These are phyloP conservation scores for Hypoxylon sp. DNA, from an alignment of 2,329 filamentous ascomycete species.

Conservation along the genomic window DNA sequence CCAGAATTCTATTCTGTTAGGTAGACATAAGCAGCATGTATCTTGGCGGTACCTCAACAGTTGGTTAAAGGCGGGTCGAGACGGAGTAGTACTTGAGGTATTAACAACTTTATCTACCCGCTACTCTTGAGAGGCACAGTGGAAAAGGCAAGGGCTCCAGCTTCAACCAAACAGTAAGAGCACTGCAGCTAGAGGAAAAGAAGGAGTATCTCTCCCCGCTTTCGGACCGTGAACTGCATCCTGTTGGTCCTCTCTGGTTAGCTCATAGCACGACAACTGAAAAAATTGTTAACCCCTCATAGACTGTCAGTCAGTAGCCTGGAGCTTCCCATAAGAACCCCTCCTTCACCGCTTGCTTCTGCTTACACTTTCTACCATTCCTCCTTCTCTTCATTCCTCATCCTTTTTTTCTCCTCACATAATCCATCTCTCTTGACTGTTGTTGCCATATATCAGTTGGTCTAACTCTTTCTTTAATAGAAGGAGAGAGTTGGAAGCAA, in stretches of 20 bases:
- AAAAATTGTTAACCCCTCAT: conserved; percentile 46
- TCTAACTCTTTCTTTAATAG: conserved; percentile 29
- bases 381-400: conserved; percentile 20
- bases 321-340: conserved; percentile 40
- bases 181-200: conserved; percentile 14
- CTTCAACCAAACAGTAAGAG: conserved; percentile 17
- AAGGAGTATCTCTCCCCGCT: conserved; percentile 44
- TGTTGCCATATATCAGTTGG: conserved; percentile 42
- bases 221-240: conserved; percentile 44
- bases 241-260: conserved; percentile 34
- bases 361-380: conserved; percentile 30
- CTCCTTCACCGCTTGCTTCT: conserved; percentile 40
- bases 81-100: conserved; percentile 24
- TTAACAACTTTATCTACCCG: conserved; percentile 24
- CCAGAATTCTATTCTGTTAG: conserved; percentile 13
- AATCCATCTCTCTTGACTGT: conserved; percentile 33
- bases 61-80: not conserved
- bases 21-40: conserved; percentile 22
- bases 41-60: conserved; percentile 7
- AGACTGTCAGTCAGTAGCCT: conserved; percentile 13
- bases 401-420: conserved; percentile 36
- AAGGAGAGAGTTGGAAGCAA: conserved; percentile 47
- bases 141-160: conserved; percentile 19
- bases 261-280: conserved; percentile 41
- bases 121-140: conserved; percentile 24